phyloP scores from a whole-genome alignment of 2,329 filamentous ascomycete genomes.

The Neonectria ditissima region DNA sequence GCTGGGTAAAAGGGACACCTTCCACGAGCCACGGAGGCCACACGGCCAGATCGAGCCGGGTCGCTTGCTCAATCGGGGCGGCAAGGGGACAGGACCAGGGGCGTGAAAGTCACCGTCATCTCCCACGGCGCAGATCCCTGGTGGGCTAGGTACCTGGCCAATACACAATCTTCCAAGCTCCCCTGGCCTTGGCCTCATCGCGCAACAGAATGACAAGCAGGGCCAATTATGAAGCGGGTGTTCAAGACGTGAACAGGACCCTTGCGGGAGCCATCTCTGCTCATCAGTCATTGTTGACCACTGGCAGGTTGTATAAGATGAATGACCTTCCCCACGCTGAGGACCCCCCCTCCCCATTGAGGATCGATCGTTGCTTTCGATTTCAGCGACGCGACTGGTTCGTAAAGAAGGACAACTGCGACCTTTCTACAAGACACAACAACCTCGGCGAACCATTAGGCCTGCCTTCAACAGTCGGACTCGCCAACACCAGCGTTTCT shows the following conservation, averaged over 20 bases:
- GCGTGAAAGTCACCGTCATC: constrained; percentile 32
- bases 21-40: constrained; percentile 31
- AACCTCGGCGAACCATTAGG: not conserved
- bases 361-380: not conserved
- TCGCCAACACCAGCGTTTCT: constrained; percentile 22
- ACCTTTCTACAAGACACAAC: not conserved
- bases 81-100: constrained; percentile 24
- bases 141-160: constrained; percentile 31
- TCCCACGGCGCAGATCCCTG: constrained; percentile 23
- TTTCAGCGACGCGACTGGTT: not conserved
- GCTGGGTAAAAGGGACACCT: constrained; percentile 26
- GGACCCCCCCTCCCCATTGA: constrained; percentile 5
- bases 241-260: constrained; percentile 28
- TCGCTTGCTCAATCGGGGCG: constrained; percentile 35
- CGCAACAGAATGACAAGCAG: constrained; percentile 30
- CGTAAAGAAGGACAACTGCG: constrained; percentile 3
- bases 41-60: constrained; percentile 39
- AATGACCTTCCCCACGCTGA: constrained; percentile 34
- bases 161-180: constrained; percentile 29
- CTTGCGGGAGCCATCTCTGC: constrained; percentile 35
- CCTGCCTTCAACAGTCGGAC: not conserved
- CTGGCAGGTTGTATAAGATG: constrained; percentile 40
- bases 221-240: constrained; percentile 29
- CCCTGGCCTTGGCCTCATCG: constrained; percentile 30
- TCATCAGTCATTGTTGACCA: constrained; percentile 18